phyloP scores from a whole-genome alignment of 495 filamentous ascomycete genomes.

The Xylaria intraflava region DNA sequence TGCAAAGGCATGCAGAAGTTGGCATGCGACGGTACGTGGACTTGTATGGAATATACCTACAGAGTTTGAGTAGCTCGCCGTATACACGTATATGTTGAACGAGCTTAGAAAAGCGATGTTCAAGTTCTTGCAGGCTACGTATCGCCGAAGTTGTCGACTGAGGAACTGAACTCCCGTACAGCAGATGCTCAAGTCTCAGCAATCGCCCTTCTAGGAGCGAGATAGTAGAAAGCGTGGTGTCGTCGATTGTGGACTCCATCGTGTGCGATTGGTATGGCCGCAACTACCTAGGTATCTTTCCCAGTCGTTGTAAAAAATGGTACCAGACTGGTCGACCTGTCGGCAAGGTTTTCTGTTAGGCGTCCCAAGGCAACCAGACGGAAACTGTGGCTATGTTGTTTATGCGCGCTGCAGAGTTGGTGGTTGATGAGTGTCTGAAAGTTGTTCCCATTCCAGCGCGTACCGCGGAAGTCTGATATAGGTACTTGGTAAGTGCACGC shows the following conservation, averaged over 20 bases:
- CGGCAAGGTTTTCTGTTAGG: background rate
- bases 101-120: slow-evolving; percentile 43
- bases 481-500: too few species aligned
- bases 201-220: slow-evolving; percentile 73
- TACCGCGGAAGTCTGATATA: too few species aligned
- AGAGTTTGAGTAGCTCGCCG: slow-evolving; percentile 43
- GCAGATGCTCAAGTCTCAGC: slow-evolving; percentile 62
- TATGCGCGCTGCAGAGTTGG: too few species aligned
- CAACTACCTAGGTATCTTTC: background rate
- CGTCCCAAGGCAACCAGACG: too few species aligned
- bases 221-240: slow-evolving; percentile 56
- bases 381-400: too few species aligned
- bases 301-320: background rate
- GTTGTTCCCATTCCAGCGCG: too few species aligned
- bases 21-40: background rate
- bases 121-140: slow-evolving; percentile 56
- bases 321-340: background rate
- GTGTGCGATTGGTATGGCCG: slow-evolving; percentile 7
- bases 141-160: slow-evolving; percentile 39
- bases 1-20: background rate
- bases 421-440: too few species aligned
- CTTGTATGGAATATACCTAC: slow-evolving; percentile 25
- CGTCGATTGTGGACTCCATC: slow-evolving; percentile 45
- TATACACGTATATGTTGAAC: slow-evolving; percentile 38
- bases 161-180: slow-evolving; percentile 50